Conservation (phyloP, 208 protist species). For the Vickermania spadyakhi region DNA sequence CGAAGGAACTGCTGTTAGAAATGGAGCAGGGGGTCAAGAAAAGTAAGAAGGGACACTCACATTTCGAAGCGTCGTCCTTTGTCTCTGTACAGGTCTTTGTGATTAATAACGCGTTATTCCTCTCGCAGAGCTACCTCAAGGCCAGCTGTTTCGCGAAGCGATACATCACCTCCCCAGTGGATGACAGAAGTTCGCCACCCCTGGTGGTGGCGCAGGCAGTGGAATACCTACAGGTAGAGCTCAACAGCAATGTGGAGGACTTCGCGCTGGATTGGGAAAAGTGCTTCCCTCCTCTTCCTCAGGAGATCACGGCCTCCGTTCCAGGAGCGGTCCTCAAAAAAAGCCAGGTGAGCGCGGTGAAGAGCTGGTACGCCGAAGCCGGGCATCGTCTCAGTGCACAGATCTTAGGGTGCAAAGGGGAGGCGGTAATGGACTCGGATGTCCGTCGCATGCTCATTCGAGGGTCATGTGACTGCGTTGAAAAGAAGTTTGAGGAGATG, state of each 20-base stretch:
- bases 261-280: constrained; percentile 52
- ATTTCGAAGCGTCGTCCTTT: constrained; percentile 4
- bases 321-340: constrained; percentile 30
- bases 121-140: constrained; percentile 58
- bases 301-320: constrained; percentile 17
- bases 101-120: constrained; percentile 69
- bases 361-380: constrained; percentile 52
- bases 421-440: constrained; percentile 42
- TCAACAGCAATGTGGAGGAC: constrained; percentile 39
- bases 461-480: constrained; percentile 30
- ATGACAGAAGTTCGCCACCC: neutral
- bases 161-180: constrained; percentile 6
- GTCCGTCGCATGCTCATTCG: constrained; percentile 53
- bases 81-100: constrained; percentile 53
- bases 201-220: neutral
- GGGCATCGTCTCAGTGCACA: constrained; percentile 20
- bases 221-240: constrained; percentile 31
- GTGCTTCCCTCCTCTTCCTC: constrained; percentile 49
- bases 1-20: neutral
- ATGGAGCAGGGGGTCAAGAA: neutral
- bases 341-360: constrained; percentile 60
- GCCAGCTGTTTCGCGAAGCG: constrained; percentile 57
- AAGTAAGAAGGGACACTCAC: neutral
- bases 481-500: constrained; percentile 22
- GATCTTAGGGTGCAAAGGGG: constrained; percentile 37